Evolutionary conservation across 2,329 filamentous ascomycete species (phyloP).

Genomic region (Bertia moriformis): DNA sequence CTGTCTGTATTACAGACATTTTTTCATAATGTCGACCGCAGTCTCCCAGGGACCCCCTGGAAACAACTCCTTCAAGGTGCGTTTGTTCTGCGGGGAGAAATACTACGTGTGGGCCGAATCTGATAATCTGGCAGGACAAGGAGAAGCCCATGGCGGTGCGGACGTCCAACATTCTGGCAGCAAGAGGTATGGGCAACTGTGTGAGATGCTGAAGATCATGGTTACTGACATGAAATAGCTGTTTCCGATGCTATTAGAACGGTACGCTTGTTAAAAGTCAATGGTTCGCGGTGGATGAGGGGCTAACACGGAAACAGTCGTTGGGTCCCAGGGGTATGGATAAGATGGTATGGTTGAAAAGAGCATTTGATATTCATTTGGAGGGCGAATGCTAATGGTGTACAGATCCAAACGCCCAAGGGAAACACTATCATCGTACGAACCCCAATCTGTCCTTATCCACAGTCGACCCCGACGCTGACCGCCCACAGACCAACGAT

Average conservation of each 20-base stretch:
- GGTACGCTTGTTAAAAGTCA: neutral
- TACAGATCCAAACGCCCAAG: slow-evolving; percentile 71
- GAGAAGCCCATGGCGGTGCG: slow-evolving; percentile 98
- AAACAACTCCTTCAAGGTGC: slow-evolving; percentile 2
- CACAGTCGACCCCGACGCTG: neutral
- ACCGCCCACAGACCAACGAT: slow-evolving; percentile 58
- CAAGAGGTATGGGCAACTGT: slow-evolving; percentile 53
- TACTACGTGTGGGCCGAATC: slow-evolving; percentile 16
- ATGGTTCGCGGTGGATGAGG: slow-evolving; percentile 11
- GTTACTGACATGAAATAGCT: slow-evolving; percentile 38
- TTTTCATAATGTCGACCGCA: slow-evolving; percentile 25
- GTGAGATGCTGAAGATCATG: slow-evolving; percentile 4
- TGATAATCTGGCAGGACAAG: slow-evolving; percentile 50
- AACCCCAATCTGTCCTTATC: neutral
- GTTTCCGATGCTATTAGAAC: slow-evolving; percentile 96
- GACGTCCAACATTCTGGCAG: slow-evolving; percentile 90
- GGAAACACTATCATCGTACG: slow-evolving; percentile 77
- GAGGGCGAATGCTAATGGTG: slow-evolving; percentile 18
- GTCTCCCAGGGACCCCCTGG: slow-evolving; percentile 12
- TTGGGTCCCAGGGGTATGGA: slow-evolving; percentile 95
- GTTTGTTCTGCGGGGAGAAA: slow-evolving; percentile 1
- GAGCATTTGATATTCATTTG: slow-evolving; percentile 2
- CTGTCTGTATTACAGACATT: neutral
- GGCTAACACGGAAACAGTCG: slow-evolving; percentile 33
- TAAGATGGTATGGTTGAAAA: slow-evolving; percentile 64